These are phyloP conservation scores for Samsoniella hepiali DNA, from an alignment of 2,329 filamentous ascomycete species.

Conservation along the genomic window DNA sequence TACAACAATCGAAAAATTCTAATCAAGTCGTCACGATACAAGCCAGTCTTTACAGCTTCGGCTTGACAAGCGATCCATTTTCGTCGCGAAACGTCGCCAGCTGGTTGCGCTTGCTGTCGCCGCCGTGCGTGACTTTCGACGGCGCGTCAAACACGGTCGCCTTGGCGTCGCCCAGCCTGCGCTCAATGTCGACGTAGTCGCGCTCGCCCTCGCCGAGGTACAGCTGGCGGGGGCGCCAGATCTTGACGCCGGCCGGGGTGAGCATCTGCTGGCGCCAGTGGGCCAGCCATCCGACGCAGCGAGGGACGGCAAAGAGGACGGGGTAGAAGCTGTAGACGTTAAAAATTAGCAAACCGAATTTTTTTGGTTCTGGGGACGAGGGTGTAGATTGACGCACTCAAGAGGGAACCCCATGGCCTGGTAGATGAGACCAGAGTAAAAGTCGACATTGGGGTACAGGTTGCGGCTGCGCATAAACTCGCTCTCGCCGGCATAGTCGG, in stretches of 20 bases:
- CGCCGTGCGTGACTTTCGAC: constrained; percentile 37
- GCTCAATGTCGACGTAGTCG: constrained; percentile 39
- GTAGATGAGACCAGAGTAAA: constrained; percentile 51
- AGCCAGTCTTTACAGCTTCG: constrained; percentile 23
- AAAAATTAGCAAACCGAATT: constrained; percentile 8
- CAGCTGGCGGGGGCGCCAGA: constrained; percentile 48
- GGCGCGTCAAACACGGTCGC: constrained; percentile 35
- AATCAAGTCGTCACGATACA: not conserved
- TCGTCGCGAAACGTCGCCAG: constrained; percentile 41
- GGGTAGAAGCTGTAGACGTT: constrained; percentile 41
- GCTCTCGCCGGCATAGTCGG: constrained; percentile 43
- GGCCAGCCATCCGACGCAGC: constrained; percentile 50
- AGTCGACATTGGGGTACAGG: constrained; percentile 51
- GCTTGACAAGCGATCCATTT: constrained; percentile 30
- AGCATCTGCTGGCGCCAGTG: constrained; percentile 52
- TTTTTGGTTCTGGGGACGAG: not conserved
- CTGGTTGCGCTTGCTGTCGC: constrained; percentile 40
- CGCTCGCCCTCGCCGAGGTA: constrained; percentile 45
- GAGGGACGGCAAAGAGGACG: constrained; percentile 48
- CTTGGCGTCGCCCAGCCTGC: constrained; percentile 32
- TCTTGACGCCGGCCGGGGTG: constrained; percentile 45
- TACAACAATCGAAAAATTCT: not conserved
- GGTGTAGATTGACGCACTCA: constrained; percentile 30
- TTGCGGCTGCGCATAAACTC: constrained; percentile 49
- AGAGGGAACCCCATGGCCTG: constrained; percentile 52